Conservation (phyloP, 1,284 basidiomycete genomes). For the Puccinia coronata region DNA sequence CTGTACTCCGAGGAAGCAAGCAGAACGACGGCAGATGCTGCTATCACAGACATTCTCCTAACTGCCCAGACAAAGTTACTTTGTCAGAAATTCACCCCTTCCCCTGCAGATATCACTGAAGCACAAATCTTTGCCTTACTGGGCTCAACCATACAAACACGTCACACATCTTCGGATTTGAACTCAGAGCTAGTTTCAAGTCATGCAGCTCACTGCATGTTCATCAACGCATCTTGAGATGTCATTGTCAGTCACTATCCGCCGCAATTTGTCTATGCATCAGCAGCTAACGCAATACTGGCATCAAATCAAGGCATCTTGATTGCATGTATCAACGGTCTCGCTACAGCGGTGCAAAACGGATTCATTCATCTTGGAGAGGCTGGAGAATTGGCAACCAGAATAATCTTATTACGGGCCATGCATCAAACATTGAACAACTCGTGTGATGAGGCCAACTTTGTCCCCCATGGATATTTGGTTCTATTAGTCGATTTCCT, state of each 20-base stretch:
- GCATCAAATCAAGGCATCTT: conserved; percentile 5
- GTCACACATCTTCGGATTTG: background rate
- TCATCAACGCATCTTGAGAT: background rate
- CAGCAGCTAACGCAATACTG: background rate
- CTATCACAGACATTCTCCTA: background rate
- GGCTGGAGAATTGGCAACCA: background rate
- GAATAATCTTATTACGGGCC: background rate
- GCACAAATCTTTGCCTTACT: background rate
- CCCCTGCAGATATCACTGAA: background rate
- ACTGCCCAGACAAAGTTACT: conserved; percentile 9
- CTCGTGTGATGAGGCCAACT: background rate
- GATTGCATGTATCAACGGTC: background rate
- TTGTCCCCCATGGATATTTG: background rate
- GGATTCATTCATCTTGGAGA: background rate
- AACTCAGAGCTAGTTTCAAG: background rate
- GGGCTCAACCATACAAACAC: conserved; percentile 2
- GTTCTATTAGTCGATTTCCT: background rate
- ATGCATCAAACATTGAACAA: background rate
- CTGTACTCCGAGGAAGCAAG: background rate
- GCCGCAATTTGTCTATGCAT: conserved; percentile 14
- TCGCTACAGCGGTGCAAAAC: background rate
- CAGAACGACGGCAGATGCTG: background rate
- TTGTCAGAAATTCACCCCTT: background rate
- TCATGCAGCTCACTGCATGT: background rate
- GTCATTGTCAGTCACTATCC: conserved; percentile 16